phyloP scores from a whole-genome alignment of 208 protist species.

The Vickermania ingenoplastis region DNA sequence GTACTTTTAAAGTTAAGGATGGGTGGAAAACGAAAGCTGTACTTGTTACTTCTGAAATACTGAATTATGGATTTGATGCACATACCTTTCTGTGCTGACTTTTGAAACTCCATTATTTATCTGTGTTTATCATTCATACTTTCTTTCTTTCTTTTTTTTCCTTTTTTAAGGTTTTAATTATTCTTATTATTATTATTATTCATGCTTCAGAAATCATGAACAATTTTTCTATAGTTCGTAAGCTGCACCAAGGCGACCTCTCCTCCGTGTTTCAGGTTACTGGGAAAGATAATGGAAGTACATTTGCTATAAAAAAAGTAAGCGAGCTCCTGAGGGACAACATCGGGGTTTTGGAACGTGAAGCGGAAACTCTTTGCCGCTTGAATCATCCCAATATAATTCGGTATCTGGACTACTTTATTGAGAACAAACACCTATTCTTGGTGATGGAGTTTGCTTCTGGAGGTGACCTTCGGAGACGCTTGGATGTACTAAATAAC shows the following conservation, averaged over 20 bases:
- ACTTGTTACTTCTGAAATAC: too few relatives aligned
- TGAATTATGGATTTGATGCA: too few relatives aligned
- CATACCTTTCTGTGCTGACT: too few relatives aligned
- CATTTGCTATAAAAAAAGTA: not conserved
- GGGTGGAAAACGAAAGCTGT: too few relatives aligned
- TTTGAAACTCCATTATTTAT: too few relatives aligned
- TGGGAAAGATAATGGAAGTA: not conserved
- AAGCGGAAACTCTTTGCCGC: constrained; percentile 32
- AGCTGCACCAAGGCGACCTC: not conserved
- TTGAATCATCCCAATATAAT: constrained; percentile 84
- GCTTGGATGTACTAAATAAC: not conserved
- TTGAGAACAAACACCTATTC: constrained; percentile 56
- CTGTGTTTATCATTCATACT: not conserved
- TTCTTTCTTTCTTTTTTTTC: constrained; percentile 5
- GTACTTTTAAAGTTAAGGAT: too few relatives aligned
- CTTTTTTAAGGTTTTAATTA: not conserved
- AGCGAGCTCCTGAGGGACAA: not conserved
- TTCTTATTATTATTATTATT: not conserved
- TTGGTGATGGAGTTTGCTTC: constrained; percentile 58
- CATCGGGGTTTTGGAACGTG: not conserved
- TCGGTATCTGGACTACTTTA: constrained; percentile 74
- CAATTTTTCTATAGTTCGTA: not conserved
- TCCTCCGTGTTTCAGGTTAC: not conserved
- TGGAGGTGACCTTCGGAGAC: constrained; percentile 25
- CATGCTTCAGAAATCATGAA: not conserved